These are phyloP conservation scores for Xylariaceae sp. DNA, from an alignment of 2,329 filamentous ascomycete species.

Conservation along the genomic window DNA sequence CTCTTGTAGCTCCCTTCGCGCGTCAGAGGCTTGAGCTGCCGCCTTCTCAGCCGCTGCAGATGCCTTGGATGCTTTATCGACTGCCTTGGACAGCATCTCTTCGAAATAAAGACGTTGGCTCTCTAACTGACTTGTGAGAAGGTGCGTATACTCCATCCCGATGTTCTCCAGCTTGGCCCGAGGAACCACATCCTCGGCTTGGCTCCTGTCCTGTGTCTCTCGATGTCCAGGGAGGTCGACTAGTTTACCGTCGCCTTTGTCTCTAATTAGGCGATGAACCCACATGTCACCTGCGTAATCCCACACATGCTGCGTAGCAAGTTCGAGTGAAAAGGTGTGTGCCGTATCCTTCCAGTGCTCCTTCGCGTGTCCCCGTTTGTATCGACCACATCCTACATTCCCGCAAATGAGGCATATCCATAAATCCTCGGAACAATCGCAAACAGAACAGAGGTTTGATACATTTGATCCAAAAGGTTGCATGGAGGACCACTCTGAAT, in stretches of 20 bases:
- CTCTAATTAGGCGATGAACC: constrained; percentile 90
- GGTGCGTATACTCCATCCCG: constrained; percentile 88
- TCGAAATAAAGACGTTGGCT: constrained; percentile 92
- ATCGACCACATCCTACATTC: constrained; percentile 86
- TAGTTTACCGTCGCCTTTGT: constrained; percentile 86
- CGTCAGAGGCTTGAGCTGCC: constrained; percentile 43
- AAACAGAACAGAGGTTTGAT: constrained; percentile 73
- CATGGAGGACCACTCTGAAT: constrained; percentile 45
- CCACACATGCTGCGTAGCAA: constrained; percentile 93
- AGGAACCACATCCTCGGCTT: constrained; percentile 64
- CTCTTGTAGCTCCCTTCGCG: constrained; percentile 43
- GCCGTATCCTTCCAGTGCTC: constrained; percentile 85
- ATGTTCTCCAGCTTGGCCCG: constrained; percentile 68
- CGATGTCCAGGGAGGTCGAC: constrained; percentile 71
- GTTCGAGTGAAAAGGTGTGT: constrained; percentile 88
- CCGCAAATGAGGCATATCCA: constrained; percentile 97
- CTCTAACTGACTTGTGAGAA: constrained; percentile 88
- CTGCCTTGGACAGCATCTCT: constrained; percentile 81
- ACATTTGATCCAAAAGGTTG: constrained; percentile 54
- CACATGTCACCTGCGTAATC: constrained; percentile 95
- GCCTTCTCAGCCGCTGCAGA: constrained; percentile 61
- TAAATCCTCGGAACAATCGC: constrained; percentile 73
- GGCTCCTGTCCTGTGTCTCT: constrained; percentile 25
- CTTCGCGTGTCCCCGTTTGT: constrained; percentile 90
- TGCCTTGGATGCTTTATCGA: constrained; percentile 79